Evolutionary conservation across 352 stramenopile genomes (phyloP).

Genomic region (Pythium phragmitis): DNA sequence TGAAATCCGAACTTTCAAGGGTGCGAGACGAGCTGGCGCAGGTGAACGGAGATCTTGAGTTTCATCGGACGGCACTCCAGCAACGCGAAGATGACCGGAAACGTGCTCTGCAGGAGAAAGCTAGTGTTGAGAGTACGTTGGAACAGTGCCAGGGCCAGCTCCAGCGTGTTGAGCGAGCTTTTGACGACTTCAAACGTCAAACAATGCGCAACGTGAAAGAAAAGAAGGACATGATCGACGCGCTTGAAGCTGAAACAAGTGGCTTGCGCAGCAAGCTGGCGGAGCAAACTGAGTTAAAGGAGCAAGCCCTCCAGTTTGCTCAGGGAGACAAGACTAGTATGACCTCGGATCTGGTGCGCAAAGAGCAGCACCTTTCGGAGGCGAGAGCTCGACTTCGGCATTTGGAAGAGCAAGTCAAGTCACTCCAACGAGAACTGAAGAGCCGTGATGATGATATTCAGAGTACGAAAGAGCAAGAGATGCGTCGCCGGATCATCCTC

Average conservation of each 20-base stretch:
- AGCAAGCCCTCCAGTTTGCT: slow-evolving; percentile 26
- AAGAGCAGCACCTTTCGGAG: slow-evolving; percentile 25
- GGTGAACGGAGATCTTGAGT: slow-evolving; percentile 18
- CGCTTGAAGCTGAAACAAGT: slow-evolving; percentile 41
- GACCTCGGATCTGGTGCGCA: slow-evolving; percentile 23
- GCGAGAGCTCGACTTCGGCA: slow-evolving; percentile 18
- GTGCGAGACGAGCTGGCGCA: slow-evolving; percentile 16
- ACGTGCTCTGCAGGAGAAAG: slow-evolving; percentile 6
- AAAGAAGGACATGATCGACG: slow-evolving; percentile 40
- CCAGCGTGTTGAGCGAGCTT: slow-evolving; percentile 26
- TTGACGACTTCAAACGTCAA: slow-evolving; percentile 47
- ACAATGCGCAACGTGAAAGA: slow-evolving; percentile 42
- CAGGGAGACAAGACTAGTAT: slow-evolving; percentile 26
- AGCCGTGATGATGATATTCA: slow-evolving; percentile 13
- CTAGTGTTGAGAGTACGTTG: slow-evolving; percentile 14
- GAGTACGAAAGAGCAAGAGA: slow-evolving; percentile 9
- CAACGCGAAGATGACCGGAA: slow-evolving; percentile 13
- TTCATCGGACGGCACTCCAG: slow-evolving; percentile 10
- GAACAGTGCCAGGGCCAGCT: slow-evolving; percentile 24
- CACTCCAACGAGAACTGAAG: slow-evolving; percentile 22
- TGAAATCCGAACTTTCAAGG: slow-evolving; percentile 9
- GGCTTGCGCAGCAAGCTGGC: slow-evolving; percentile 15
- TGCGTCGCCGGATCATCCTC: slow-evolving; percentile 10
- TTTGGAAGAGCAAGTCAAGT: slow-evolving; percentile 27
- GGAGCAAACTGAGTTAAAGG: slow-evolving; percentile 23